A percentile compares a stretch with the other conserved stretches of the same genome.
Conservation (phyloP, 192 early-diverging fungal species). For the Entomortierella parvispora region DNA sequence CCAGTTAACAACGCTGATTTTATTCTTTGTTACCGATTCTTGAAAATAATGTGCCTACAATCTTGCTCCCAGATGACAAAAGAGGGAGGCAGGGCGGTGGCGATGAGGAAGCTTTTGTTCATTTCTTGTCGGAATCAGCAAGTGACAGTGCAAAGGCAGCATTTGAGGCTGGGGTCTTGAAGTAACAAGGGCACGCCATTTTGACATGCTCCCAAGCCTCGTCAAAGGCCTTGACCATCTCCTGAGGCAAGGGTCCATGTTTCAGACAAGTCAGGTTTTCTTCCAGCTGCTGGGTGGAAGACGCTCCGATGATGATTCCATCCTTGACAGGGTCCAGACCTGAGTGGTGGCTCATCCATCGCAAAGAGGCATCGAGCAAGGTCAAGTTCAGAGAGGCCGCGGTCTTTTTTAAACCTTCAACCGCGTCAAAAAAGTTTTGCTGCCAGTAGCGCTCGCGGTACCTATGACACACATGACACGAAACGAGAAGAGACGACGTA, state of each 20-base stretch:
- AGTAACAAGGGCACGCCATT: background rate
- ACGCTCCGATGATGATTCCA: background rate
- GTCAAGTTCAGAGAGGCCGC: background rate
- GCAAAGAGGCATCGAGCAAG: background rate
- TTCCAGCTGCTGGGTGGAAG: background rate
- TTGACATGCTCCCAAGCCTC: background rate
- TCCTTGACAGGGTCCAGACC: background rate
- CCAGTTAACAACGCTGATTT: too few relatives aligned
- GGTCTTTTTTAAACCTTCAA: background rate
- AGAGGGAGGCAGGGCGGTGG: too few relatives aligned
- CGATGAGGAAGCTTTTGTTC: too few relatives aligned
- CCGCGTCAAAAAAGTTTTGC: background rate
- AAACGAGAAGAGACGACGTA: too few relatives aligned
- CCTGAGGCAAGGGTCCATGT: background rate
- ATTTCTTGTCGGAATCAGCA: too few relatives aligned
- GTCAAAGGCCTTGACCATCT: conserved; percentile 3
- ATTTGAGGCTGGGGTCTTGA: too few relatives aligned
- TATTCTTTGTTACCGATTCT: too few relatives aligned
- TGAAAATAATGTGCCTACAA: too few relatives aligned
- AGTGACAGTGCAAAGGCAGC: too few relatives aligned
- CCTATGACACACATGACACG: background rate
- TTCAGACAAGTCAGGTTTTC: background rate
- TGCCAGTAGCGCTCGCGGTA: background rate
- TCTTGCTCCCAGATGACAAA: too few relatives aligned
- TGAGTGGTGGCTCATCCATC: background rate